Evolutionary conservation across 1,284 basidiomycete genomes (phyloP), one percentile per base, ranked within the genome.

Genomic region (Vanrija sp.): DNA sequence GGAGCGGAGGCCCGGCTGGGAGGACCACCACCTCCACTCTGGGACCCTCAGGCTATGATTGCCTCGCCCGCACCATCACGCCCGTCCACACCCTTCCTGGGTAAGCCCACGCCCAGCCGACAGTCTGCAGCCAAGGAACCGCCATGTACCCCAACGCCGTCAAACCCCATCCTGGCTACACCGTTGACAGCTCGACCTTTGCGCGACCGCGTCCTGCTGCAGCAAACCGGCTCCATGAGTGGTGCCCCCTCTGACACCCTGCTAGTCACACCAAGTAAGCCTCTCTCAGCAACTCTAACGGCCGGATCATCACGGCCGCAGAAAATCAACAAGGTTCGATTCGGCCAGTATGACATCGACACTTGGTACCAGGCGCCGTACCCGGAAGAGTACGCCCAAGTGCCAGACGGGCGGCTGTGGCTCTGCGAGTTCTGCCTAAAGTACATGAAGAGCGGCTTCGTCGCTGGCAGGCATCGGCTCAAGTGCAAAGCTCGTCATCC

Each of bases 311-410:
- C 52, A 25, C 49, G 47, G 19, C 63, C 52, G 46, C 64, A 77
- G 52, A 75, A 75, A 58, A 94, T 96, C 78, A 86, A 85, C 54
- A 85, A 83, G 51, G 94, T 98, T 59, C 86, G 93, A 18, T 96
- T 98, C 67, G 95, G 93, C n/a, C 82, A 85, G 40, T 96, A 82
- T 71, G 94, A 98, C 71, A 93, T 98, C 69, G 87, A 95, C 69
- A 97, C 95, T 0, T 99, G 96, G 96, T 98, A 92, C 75, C 91
- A 97, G 70, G 95, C 96, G 10, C 96, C 96, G 1, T 98, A 98
- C 73, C 96, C 96, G 0, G 95, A 98, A 75, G 96, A 99, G 75
- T 98, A 97, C 75, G 86, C 91, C 28, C 85, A 86, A 61, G 88
- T 97, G 50, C 91, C 93, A 6, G 92, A 97, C 66, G 95, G 95